These are phyloP conservation scores for Phialocephala subalpina DNA, from an alignment of 2,329 filamentous ascomycete species.

Conservation along the genomic window DNA sequence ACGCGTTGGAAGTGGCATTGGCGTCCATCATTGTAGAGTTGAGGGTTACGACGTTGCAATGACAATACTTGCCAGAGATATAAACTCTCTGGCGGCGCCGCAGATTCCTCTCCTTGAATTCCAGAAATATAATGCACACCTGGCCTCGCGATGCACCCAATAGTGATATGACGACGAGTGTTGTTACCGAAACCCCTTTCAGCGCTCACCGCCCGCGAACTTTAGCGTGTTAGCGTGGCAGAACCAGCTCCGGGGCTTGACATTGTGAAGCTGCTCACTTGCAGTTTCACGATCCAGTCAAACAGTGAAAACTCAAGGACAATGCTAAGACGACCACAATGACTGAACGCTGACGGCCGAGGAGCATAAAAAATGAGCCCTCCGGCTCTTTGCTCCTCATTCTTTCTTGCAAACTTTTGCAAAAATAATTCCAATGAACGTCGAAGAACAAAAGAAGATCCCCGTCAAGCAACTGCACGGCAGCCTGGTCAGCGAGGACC, in stretches of 20 bases:
- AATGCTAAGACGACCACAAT: conserved; percentile 30
- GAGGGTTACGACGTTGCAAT: background rate
- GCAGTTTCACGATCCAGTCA: background rate
- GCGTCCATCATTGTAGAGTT: conserved; percentile 29
- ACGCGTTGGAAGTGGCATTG: conserved; percentile 18
- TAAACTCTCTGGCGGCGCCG: background rate
- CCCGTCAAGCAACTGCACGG: conserved; percentile 11
- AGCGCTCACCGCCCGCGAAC: background rate
- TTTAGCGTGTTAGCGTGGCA: no score
- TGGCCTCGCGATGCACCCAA: no score
- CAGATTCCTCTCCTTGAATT: background rate
- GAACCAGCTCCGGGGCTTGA: no score
- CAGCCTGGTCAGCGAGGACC: conserved; percentile 23
- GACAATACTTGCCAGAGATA: background rate
- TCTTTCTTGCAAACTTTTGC: conserved; percentile 33
- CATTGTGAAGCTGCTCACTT: background rate
- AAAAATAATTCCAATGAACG: conserved; percentile 13
- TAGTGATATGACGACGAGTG: background rate
- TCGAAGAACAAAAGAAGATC: conserved; percentile 4
- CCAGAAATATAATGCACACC: background rate
- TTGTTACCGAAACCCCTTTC: background rate
- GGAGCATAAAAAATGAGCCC: conserved; percentile 31
- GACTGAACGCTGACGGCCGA: conserved; percentile 16
- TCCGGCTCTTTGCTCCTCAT: conserved; percentile 27
- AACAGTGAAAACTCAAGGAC: background rate